Evolutionary conservation across 225 moss, liverwort and hornwort species (phyloP).

Genomic region (Bryum argenteum): DNA sequence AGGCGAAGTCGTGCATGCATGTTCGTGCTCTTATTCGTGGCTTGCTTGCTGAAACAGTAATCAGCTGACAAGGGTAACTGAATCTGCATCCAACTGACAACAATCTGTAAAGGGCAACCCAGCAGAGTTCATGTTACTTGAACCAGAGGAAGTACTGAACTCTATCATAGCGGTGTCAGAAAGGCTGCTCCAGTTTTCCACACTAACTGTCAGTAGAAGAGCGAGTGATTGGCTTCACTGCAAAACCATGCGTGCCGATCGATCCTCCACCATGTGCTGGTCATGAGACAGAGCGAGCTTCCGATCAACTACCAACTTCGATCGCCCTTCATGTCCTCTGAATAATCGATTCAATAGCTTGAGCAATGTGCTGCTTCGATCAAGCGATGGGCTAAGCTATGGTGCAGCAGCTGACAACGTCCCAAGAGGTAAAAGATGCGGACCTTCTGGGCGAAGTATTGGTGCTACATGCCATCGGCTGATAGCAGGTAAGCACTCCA

Average conservation of each 20-base stretch:
- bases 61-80: conserved; percentile 10
- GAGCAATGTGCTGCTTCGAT: conserved; percentile 22
- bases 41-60: not conserved
- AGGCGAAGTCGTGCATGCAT: conserved; percentile 21
- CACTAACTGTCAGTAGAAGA: conserved; percentile 33
- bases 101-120: conserved; percentile 16
- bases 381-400: conserved; percentile 37
- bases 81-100: conserved; percentile 21
- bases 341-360: conserved; percentile 9
- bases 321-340: conserved; percentile 2
- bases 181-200: conserved; percentile 33
- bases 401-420: conserved; percentile 39
- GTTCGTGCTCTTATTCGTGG: conserved; percentile 8
- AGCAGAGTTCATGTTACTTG: conserved; percentile 28
- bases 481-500: conserved; percentile 43
- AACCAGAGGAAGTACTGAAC: conserved; percentile 10
- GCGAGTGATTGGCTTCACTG: conserved; percentile 26
- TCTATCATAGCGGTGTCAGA: conserved; percentile 31
- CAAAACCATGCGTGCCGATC: conserved; percentile 31
- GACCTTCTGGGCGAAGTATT: conserved; percentile 55
- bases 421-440: conserved; percentile 47
- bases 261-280: conserved; percentile 38
- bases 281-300: conserved; percentile 28
- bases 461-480: conserved; percentile 47
- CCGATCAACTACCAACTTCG: not conserved